phyloP scores from a whole-genome alignment of 108 stramenopile species.

The Fragilariopsis cylindrus region DNA sequence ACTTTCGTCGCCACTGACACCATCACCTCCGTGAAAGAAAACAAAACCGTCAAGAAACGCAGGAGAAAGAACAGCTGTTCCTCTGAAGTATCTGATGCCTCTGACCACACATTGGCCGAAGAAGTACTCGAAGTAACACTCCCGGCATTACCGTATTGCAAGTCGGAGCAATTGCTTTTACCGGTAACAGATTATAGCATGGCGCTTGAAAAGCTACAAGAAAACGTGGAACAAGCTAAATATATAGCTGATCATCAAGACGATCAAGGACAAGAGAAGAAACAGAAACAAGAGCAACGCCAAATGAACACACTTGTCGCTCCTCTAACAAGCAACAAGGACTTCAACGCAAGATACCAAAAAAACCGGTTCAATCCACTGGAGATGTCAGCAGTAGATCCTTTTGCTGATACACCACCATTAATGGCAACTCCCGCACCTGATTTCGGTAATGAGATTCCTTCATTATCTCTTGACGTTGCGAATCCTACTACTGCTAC shows the following conservation, averaged over 20 bases:
- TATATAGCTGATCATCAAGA: background rate
- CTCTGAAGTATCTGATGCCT: background rate
- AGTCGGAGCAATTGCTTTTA: background rate
- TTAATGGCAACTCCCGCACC: slow-evolving; percentile 26
- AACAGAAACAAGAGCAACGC: background rate
- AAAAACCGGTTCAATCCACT: background rate
- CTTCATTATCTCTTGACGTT: background rate
- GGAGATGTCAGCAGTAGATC: slow-evolving; percentile 17
- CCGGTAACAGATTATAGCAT: background rate
- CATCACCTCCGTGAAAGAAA: background rate
- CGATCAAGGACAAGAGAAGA: background rate
- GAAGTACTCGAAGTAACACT: background rate
- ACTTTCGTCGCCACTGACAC: background rate
- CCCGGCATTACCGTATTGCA: background rate
- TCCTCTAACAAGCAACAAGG: background rate
- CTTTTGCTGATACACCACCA: slow-evolving; percentile 36
- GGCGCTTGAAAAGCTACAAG: slow-evolving; percentile 13
- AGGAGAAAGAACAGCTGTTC: background rate
- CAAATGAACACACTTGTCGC: background rate
- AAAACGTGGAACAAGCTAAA: slow-evolving; percentile 22
- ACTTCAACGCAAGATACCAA: background rate
- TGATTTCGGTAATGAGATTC: background rate
- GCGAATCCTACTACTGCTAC: background rate
- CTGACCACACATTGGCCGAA: background rate
- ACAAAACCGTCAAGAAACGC: background rate